Base-by-base conservation (phyloP, 306 rosid genomes). In the Inga laurina region DNA sequence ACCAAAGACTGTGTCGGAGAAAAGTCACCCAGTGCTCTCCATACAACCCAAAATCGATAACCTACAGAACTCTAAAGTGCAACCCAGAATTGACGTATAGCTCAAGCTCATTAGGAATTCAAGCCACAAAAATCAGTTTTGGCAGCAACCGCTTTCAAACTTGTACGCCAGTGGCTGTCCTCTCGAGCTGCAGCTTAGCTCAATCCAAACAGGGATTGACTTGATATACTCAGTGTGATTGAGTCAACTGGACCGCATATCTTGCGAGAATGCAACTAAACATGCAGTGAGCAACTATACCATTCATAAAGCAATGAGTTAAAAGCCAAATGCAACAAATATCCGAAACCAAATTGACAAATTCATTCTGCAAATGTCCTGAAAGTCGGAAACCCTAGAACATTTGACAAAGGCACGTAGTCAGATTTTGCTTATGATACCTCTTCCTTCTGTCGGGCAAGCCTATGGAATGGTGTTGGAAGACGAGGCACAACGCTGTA, bases 361-460 rank as follows among this genome's bases (percentile, higher is more conserved):
- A 79, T 34, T 65, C 73, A 39, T 19, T 8, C 19, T 4, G 43
- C 34, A 48, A 51, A 48, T 37, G 34, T 67, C 44, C 51, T 48
- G 9, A 87, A 90, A 90, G 88, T 90, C 92, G 84, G 89, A 89
- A 91, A 89, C 92, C 92, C 94, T 89, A 91, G 88, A 85, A 85
- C 75, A 45, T 41, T 39, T 24, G 45, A 22, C 77, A 51, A 37
- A 34, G 4, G 37, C 37, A 34, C 3, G 37, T 34, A 1, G 37
- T 34, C 4, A 34, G 3, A 34, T 34, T 34, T 3, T 34, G 4
- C 37, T 34, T 34, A 1, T 34, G 37, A 34, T 34, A 34, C 37
- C 37, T 34, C 4, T 1, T 2, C 37, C 37, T 34, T 34, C 4
- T 34, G 37, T 34, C 4, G 3, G 37, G 3, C 37, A 1, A 34